Evolutionary conservation across 2,329 filamentous ascomycete species (phyloP), one percentile per base, ranked within the genome.

Genomic region (Diaporthe ampelina): DNA sequence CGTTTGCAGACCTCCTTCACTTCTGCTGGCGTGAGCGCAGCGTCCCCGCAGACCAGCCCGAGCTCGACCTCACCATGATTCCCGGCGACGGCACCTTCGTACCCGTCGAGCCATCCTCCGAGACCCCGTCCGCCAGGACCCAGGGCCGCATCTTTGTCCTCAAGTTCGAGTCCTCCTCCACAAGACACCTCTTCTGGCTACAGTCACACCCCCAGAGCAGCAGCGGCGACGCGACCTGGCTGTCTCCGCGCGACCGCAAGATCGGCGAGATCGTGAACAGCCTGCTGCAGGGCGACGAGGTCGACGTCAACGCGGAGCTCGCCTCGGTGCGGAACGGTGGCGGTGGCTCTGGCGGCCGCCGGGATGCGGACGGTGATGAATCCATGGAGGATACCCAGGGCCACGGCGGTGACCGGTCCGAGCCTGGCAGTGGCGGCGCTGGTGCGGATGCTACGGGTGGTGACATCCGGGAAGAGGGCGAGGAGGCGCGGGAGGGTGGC

Each of bases 21-120:
- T 98, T 99, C 86, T 98, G 95, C 90, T 99, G 97, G 97, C 93
- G 95, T 78, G 92, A 94, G 80, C 93, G 97, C 78, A 89, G 88
- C 78, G 90, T 91, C 74, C 87, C 92, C 29, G 85, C 94, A 78
- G 90, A 93, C 76, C 86, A 94, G 74, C 93, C 95, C 74, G 93
- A 97, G 75, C 86, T 98, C 76, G 95, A 99, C 82, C 90, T 99
- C 50, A 91, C 98, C 79, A 98, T 98, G 94, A 92, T 99, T 70
- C 96, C 97, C 29, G 89, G 90, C 71, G 97, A 99, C 83, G 94
- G 94, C 79, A 92, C 91, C 80, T 99, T 99, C 84, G 88, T 92
- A 17, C 95, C 95, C 10, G 97, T 97, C 85, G 90, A 94, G 77
- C 85, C 87, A 73, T 88, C 87, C 72, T 85, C 87, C 75, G 86